Evolutionary conservation across 306 rosid genomes (phyloP).

Genomic region (Ziziphus jujuba): DNA sequence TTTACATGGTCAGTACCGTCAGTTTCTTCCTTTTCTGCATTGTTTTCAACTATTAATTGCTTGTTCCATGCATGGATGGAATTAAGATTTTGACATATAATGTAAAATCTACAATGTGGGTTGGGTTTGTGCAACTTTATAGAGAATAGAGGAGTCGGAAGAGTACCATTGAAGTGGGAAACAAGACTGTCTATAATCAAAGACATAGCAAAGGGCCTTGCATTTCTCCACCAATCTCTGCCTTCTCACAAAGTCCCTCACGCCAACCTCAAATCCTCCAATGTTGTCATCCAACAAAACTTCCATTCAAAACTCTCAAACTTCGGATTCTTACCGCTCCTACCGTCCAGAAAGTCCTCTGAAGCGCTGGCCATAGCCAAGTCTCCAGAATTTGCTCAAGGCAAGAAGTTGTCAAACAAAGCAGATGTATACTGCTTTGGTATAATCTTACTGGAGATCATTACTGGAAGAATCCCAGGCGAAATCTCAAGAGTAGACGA

Average conservation of each 20-base stretch:
- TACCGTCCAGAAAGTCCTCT: constrained; percentile 22
- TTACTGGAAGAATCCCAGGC: constrained; percentile 71
- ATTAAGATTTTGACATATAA: no score
- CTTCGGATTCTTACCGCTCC: constrained; percentile 57
- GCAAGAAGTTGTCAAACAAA: constrained; percentile 56
- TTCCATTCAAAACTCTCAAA: constrained; percentile 56
- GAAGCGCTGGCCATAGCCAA: constrained; percentile 47
- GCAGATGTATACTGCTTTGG: constrained; percentile 73
- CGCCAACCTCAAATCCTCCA: constrained; percentile 65
- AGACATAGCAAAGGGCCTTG: constrained; percentile 64
- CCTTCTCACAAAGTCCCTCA: constrained; percentile 66
- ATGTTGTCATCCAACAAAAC: constrained; percentile 41
- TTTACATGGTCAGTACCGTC: constrained; percentile 55
- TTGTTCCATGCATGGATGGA: not conserved
- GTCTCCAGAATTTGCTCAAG: constrained; percentile 57
- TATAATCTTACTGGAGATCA: constrained; percentile 58
- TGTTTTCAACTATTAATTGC: no score
- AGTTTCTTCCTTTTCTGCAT: not conserved
- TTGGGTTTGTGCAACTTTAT: constrained; percentile 18
- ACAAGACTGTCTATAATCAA: constrained; percentile 59
- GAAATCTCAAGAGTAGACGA: constrained; percentile 32
- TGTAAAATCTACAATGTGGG: no score
- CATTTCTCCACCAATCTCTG: constrained; percentile 60
- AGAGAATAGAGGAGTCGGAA: constrained; percentile 56
- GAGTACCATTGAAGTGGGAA: constrained; percentile 55